Evolutionary conservation across 2,329 filamentous ascomycete genomes (phyloP), one percentile per base, ranked within the genome.

Genomic region (Colletotrichum lentis): DNA sequence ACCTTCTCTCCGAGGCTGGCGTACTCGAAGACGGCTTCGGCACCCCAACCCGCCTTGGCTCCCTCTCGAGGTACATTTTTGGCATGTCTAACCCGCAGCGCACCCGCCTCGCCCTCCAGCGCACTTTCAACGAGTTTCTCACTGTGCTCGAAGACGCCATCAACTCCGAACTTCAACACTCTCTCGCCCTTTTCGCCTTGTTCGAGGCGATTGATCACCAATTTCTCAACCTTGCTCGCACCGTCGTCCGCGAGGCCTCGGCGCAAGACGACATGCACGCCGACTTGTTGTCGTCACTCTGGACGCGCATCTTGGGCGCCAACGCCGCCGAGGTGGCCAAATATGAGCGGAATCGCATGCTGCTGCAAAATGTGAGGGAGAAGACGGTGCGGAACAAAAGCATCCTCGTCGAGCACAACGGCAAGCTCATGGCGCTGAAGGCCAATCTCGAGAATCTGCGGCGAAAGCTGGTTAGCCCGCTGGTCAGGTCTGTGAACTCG

Each of bases 181-280:
- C 90, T 47, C 87, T 94, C 1, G 87, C 89, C 1, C 87, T 97
- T 16, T 97, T 97, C 77, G 88, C 88, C 3, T 88, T 97, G n/a
- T 97, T 97, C 78, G 94, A 97, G 77, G 88, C 90, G 67, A 94
- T 97, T 73, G 95, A 98, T 80, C 87, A 89, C 61, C 93, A 97
- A 77, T 97, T 97, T 79, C 86, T 94, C 70, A 96, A 96, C 77
- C 85, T 97, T 0, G 93, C 93, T 71, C 90, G 94, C 69, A 91
- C 89, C 5, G 94, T 97, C 11, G 90, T 92, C 63, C 92, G 93
- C 73, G 94, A 97, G 80, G 88, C 90, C 22, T 90, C 91, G 70
- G 86, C 87, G 6, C 93, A 97, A 76, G 93, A 97, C 71, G 89
- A 90, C 49, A 84, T 89, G 37, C 92, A 96, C 76, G 89, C 88